Evolutionary conservation across 495 filamentous ascomycete genomes (phyloP).

Genomic region (Penicillium turbatum): DNA sequence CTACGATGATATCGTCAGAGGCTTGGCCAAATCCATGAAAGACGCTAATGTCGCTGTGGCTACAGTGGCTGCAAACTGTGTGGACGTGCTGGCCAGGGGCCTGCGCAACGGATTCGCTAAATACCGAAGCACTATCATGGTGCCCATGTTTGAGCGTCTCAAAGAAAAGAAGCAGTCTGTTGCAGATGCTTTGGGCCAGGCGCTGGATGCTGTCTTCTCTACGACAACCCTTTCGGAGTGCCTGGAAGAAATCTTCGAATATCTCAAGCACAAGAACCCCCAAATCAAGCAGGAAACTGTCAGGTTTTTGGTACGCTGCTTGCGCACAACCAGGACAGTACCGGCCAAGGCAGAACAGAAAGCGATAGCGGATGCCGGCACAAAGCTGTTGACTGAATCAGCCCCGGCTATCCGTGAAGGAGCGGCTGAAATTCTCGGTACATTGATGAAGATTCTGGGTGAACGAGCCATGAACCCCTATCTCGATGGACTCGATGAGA

Average conservation of each 20-base stretch:
- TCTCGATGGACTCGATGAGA: conserved; percentile 93
- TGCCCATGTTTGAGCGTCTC: conserved; percentile 85
- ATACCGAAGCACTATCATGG: conserved; percentile 72
- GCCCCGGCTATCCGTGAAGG: conserved; percentile 78
- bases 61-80: conserved; percentile 87
- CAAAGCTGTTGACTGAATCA: conserved; percentile 85
- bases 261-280: conserved; percentile 89
- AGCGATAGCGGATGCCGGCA: conserved; percentile 77
- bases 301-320: conserved; percentile 82
- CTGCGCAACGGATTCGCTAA: conserved; percentile 73
- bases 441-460: conserved; percentile 97
- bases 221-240: conserved; percentile 77
- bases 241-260: conserved; percentile 82
- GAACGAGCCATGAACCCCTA: conserved; percentile 95
- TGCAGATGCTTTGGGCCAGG: conserved; percentile 77
- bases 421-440: conserved; percentile 88
- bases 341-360: conserved; percentile 80
- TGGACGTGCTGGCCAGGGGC: conserved; percentile 88
- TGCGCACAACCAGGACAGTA: conserved; percentile 76
- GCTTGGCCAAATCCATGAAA: conserved; percentile 93
- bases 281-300: conserved; percentile 94
- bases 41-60: conserved; percentile 97
- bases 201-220: conserved; percentile 80
- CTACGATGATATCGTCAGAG: conserved; percentile 76
- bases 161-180: conserved; percentile 96